These are phyloP conservation scores for Reutealis trisperma DNA, from an alignment of 345 rosid genomes.

Conservation along the genomic window DNA sequence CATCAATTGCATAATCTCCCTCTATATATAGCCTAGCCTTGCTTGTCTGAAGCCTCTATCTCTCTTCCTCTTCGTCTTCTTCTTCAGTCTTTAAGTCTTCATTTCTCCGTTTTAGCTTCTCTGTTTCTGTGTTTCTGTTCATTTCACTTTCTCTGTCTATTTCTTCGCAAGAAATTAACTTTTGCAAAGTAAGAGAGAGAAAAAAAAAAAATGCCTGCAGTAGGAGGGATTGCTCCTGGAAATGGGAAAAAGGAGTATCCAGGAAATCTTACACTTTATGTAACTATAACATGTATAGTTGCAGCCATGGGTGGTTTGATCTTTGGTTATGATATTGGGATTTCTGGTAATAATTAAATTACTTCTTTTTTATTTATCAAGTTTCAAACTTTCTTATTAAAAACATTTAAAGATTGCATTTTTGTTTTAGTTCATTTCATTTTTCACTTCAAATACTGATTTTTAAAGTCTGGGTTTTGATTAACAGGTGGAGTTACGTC, in stretches of 20 bases:
- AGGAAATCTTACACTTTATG: constrained; percentile 80
- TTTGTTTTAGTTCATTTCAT: neutral
- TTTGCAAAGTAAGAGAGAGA: neutral
- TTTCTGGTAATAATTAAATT: constrained; percentile 56
- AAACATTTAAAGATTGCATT: neutral
- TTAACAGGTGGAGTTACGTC: constrained; percentile 88
- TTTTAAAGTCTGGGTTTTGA: neutral
- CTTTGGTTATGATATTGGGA: constrained; percentile 95
- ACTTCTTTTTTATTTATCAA: neutral
- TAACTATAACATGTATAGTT: constrained; percentile 72
- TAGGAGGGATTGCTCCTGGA: constrained; percentile 37
- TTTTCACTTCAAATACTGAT: neutral
- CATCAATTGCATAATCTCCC: neutral
- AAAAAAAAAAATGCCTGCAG: constrained; percentile 21
- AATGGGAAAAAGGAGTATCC: constrained; percentile 60
- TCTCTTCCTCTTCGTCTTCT: neutral
- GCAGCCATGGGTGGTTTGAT: constrained; percentile 99
- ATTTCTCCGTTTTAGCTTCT: neutral
- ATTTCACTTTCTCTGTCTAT: neutral
- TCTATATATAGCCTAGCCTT: constrained; percentile 32
- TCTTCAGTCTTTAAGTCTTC: neutral
- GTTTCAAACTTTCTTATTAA: neutral
- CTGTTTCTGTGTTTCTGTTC: neutral
- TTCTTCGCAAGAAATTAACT: neutral
- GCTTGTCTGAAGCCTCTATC: constrained; percentile 15